Base-by-base conservation (phyloP, 148 eudicot species). In the Heliosperma pusillum region DNA sequence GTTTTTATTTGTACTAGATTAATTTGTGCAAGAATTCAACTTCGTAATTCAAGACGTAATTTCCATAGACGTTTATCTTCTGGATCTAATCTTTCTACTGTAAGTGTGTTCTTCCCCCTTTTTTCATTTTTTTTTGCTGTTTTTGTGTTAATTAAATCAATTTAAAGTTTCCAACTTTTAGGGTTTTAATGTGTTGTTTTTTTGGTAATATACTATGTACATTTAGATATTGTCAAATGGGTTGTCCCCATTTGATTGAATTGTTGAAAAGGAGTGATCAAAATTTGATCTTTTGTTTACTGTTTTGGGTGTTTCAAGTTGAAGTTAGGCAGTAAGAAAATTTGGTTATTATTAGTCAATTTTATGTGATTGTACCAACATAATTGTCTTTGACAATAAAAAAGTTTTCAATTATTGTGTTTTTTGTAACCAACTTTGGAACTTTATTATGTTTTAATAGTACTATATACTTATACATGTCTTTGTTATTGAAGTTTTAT, bases 1-100 rank as follows among this genome's bases (percentile, higher is more conserved):
- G 96, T 94, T 17, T 94, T 94, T 79, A 93, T 94, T 0, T 94
- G 98, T 71, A 90, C 98, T 2, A 77, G 98, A 52, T 85, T 94
- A 27, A 94, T 94, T 65, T 94, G 93, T 74, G 98, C 98, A 58
- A 84, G 98, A 42, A 90, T 94, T 82, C 98, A 88, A 26, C 72
- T 86, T 69, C 83, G 77, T 58, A 82, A 89, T 61, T 73, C 92
- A 3, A 78, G 96, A 8, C 84, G 96, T n/a, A 84, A 93, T 57
- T 82, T 84, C 42, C 85, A 74, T 2, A 66, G 82, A 36, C 86
- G 76, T 22, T 27, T 81, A 16, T 74, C 94, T 20, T 80, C 88
- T 33, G 77, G 91, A 88, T 90, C 98, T 69, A 88, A 87, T 79
- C 90, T 84, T 72, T 84, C 83, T 80, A 24, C 70, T 53, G 97